phyloP scores from a whole-genome alignment of 371 early-diverging fungal genomes.

The Nematocida sp. region DNA sequence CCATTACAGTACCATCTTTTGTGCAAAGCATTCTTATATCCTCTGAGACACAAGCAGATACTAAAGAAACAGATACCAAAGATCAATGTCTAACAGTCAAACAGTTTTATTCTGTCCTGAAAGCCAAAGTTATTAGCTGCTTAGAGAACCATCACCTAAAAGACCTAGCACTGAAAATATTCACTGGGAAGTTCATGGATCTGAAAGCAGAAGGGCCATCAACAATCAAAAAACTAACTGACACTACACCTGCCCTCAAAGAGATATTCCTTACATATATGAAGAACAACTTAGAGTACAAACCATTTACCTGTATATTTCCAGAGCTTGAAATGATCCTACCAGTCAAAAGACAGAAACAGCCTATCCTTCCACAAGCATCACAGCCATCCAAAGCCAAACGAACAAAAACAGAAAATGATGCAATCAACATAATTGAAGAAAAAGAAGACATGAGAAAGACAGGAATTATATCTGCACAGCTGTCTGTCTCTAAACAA shows the following conservation, averaged over 20 bases:
- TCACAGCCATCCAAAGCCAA: neutral
- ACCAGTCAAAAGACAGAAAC: neutral
- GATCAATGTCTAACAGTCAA: too few species aligned
- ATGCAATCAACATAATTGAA: neutral
- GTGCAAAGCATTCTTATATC: neutral
- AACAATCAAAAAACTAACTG: neutral
- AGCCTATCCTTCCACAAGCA: neutral
- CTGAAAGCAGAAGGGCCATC: neutral
- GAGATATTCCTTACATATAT: conserved; percentile 1
- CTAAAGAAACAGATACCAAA: too few species aligned
- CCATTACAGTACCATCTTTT: neutral
- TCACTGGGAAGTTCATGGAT: conserved; percentile 1
- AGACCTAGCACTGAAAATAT: neutral
- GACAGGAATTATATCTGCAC: conserved; percentile 22
- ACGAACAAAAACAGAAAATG: neutral
- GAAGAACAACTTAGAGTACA: neutral
- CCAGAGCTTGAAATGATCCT: neutral
- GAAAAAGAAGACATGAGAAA: conserved; percentile 11
- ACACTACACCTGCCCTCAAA: neutral
- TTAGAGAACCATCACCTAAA: neutral
- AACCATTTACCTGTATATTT: neutral
- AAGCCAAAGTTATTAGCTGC: neutral
- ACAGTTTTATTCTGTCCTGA: too few species aligned
- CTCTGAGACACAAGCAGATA: too few species aligned
- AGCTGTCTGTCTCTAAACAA: conserved; percentile 22